These are phyloP conservation scores for Tuber borchii DNA, from an alignment of 495 filamentous ascomycete genomes.

Conservation along the genomic window DNA sequence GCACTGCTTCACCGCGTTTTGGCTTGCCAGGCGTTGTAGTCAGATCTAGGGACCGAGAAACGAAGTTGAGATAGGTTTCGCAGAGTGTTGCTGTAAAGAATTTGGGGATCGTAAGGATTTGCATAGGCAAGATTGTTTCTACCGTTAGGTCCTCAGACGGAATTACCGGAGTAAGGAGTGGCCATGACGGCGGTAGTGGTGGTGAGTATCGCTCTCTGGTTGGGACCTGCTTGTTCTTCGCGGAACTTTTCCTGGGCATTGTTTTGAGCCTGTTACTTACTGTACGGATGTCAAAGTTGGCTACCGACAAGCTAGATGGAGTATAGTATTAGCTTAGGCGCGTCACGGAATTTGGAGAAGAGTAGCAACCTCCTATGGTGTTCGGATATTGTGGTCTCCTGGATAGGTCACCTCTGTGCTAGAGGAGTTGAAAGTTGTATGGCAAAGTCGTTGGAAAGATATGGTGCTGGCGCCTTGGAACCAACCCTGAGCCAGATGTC, in stretches of 20 bases:
- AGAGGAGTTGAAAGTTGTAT: neutral
- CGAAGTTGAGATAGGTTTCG: slow-evolving; percentile 71
- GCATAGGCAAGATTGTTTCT: slow-evolving; percentile 53
- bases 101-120: slow-evolving; percentile 69
- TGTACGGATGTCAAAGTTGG: neutral
- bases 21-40: slow-evolving; percentile 76
- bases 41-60: slow-evolving; percentile 61
- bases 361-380: slow-evolving; percentile 3
- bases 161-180: slow-evolving; percentile 65
- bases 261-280: neutral
- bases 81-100: slow-evolving; percentile 77
- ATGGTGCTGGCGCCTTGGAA: too few species aligned
- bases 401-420: neutral
- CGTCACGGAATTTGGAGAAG: neutral
- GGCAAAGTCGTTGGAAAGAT: too few species aligned
- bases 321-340: neutral
- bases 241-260: slow-evolving; percentile 25
- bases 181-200: slow-evolving; percentile 59
- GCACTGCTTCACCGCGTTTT: slow-evolving; percentile 73
- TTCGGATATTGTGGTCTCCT: slow-evolving; percentile 4
- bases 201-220: slow-evolving; percentile 4
- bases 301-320: neutral
- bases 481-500: too few species aligned
- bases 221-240: slow-evolving; percentile 11
- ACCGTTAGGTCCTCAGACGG: slow-evolving; percentile 60